A percentile compares a stretch with the other conserved stretches of the same genome.
phyloP scores from a whole-genome alignment of 805 yeast genomes.

The Hanseniaspora pseudoguilliermondii region DNA sequence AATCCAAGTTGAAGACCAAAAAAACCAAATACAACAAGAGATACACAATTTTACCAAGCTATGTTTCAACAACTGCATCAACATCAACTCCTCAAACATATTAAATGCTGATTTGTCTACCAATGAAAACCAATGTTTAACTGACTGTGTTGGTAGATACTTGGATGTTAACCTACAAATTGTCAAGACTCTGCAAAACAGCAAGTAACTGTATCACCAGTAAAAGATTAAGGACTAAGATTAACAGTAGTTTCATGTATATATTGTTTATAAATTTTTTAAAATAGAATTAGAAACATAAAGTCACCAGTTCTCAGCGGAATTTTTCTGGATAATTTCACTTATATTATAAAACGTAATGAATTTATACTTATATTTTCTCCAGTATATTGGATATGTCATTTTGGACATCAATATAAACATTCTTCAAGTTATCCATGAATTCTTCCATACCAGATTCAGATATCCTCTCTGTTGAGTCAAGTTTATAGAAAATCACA shows the following conservation, averaged over 20 bases:
- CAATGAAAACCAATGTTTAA: constrained; percentile 59
- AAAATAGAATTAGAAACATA: no score
- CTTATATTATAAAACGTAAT: no score
- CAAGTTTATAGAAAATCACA: background rate
- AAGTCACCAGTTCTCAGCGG: no score
- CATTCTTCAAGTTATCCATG: background rate
- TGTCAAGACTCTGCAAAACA: constrained; percentile 40
- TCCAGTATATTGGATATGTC: background rate
- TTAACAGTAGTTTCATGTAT: background rate
- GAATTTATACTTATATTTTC: background rate
- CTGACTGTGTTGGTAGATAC: constrained; percentile 72
- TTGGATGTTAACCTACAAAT: constrained; percentile 78
- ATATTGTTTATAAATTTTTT: background rate
- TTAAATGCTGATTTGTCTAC: constrained; percentile 38
- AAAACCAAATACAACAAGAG: constrained; percentile 74
- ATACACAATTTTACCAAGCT: constrained; percentile 80
- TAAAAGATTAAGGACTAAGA: background rate
- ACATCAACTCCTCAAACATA: constrained; percentile 23
- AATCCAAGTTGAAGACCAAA: constrained; percentile 52
- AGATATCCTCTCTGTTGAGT: background rate
- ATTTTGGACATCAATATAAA: background rate
- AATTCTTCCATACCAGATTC: background rate
- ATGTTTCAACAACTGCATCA: constrained; percentile 80
- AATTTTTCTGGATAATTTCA: no score
- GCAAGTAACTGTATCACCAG: constrained; percentile 16